These are phyloP conservation scores for Russula virescens DNA, from an alignment of 768 basidiomycete species.

Conservation along the genomic window DNA sequence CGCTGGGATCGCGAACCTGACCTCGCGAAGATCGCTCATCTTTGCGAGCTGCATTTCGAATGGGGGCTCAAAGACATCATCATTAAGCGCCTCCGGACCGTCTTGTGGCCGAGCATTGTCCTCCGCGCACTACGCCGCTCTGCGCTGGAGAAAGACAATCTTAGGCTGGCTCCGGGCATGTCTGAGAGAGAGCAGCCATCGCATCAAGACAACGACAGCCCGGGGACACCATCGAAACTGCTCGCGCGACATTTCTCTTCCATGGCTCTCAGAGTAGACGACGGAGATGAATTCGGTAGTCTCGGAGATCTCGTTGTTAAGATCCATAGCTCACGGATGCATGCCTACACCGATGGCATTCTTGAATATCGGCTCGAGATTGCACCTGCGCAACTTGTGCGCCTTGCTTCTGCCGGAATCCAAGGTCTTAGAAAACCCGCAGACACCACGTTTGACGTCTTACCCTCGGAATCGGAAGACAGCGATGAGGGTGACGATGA, in stretches of 20 bases:
- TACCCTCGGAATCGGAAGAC: conserved; percentile 41
- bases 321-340: conserved; percentile 59
- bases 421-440: conserved; percentile 47
- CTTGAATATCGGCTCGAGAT: conserved; percentile 81
- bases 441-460: conserved; percentile 24
- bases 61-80: conserved; percentile 86
- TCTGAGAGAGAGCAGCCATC: neutral
- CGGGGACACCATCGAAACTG: conserved; percentile 45
- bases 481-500: conserved; percentile 43
- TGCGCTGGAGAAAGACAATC: conserved; percentile 35
- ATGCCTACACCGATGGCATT: conserved; percentile 62
- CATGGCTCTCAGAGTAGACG: conserved; percentile 32
- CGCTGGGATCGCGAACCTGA: conserved; percentile 56
- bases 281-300: conserved; percentile 32
- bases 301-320: conserved; percentile 50
- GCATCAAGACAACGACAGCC: neutral
- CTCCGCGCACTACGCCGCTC: conserved; percentile 65
- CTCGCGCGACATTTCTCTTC: conserved; percentile 53
- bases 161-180: conserved; percentile 26
- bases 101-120: conserved; percentile 74
- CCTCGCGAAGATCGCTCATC: conserved; percentile 61
- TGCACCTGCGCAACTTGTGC: conserved; percentile 59
- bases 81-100: conserved; percentile 75
- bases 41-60: conserved; percentile 86
- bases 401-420: conserved; percentile 59